These are phyloP conservation scores for Monosporozyma yasuniensis DNA, from an alignment of 805 yeast species.

Conservation along the genomic window DNA sequence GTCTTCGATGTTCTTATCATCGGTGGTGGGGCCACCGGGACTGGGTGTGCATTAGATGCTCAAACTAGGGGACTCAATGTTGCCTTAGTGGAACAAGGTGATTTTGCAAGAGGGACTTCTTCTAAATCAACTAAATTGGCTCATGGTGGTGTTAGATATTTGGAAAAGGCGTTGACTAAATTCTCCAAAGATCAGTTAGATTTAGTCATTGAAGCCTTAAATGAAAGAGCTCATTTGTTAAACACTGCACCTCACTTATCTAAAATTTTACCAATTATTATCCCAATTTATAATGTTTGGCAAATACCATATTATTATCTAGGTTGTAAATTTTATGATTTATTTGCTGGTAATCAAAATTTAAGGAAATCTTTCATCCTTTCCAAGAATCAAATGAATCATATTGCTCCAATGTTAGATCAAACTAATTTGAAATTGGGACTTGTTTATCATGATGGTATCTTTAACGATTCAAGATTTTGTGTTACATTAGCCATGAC, in stretches of 20 bases:
- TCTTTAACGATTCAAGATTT: slow-evolving; percentile 88
- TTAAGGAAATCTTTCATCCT: slow-evolving; percentile 69
- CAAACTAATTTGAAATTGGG: slow-evolving; percentile 74
- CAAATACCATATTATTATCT: slow-evolving; percentile 88
- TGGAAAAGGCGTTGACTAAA: slow-evolving; percentile 91
- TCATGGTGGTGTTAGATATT: slow-evolving; percentile 93
- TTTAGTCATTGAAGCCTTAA: slow-evolving; percentile 79
- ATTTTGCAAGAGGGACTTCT: slow-evolving; percentile 87
- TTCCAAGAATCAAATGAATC: slow-evolving; percentile 54
- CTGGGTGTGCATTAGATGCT: slow-evolving; percentile 91
- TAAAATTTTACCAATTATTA: slow-evolving; percentile 79
- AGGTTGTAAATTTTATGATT: slow-evolving; percentile 86
- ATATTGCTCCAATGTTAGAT: slow-evolving; percentile 81
- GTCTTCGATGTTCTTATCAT: slow-evolving; percentile 74
- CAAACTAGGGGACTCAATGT: slow-evolving; percentile 84
- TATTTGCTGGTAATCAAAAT: slow-evolving; percentile 86
- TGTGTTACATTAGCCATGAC: slow-evolving; percentile 78
- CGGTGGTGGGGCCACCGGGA: slow-evolving; percentile 96
- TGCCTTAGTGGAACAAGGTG: slow-evolving; percentile 76
- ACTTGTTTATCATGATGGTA: slow-evolving; percentile 89
- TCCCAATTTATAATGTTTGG: slow-evolving; percentile 95
- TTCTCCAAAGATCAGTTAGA: slow-evolving; percentile 83
- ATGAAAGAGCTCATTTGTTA: slow-evolving; percentile 78
- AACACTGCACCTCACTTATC: slow-evolving; percentile 89
- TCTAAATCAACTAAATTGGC: slow-evolving; percentile 94